Percentiles rank a stretch among this genome's conserved stretches.
These are phyloP conservation scores for Umbellularia californica DNA, from an alignment of 164 flowering plant species.

Conservation along the genomic window DNA sequence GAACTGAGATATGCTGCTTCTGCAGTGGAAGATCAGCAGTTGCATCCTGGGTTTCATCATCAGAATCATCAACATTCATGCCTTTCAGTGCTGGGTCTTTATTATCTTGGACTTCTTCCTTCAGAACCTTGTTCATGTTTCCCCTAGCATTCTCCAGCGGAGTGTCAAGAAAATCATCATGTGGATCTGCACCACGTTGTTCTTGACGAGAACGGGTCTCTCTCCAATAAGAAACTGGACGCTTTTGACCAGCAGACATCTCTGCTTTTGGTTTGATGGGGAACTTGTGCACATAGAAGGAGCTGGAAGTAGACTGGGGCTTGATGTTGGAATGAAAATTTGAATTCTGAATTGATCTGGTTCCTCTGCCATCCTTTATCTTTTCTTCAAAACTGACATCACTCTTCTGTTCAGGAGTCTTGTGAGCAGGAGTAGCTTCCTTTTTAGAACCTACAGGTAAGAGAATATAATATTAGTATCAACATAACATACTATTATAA, in stretches of 20 bases:
- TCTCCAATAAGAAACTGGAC: slow-evolving; percentile 66
- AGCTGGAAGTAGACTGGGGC: slow-evolving; percentile 21
- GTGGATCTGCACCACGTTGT: slow-evolving; percentile 67
- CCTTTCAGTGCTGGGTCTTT: slow-evolving; percentile 28
- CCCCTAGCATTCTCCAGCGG: slow-evolving; percentile 65
- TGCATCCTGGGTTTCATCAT: slow-evolving; percentile 76
- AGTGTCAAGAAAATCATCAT: slow-evolving; percentile 92
- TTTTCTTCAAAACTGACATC: slow-evolving; percentile 17
- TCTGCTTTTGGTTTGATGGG: slow-evolving; percentile 24
- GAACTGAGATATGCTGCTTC: slow-evolving; percentile 28
- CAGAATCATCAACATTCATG: slow-evolving; percentile 38
- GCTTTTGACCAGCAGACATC: slow-evolving; percentile 43
- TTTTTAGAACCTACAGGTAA: slow-evolving; percentile 22
- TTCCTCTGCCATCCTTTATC: slow-evolving; percentile 26
- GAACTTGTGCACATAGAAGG: slow-evolving; percentile 24
- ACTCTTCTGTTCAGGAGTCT: slow-evolving; percentile 19
- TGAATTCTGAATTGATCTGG: slow-evolving; percentile 18
- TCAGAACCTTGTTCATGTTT: slow-evolving; percentile 40
- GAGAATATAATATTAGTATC: neutral
- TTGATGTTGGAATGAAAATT: slow-evolving; percentile 18
- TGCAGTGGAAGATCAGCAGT: slow-evolving; percentile 26
- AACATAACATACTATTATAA: neutral
- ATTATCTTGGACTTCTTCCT: slow-evolving; percentile 30
- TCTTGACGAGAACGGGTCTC: slow-evolving; percentile 61
- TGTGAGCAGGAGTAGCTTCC: slow-evolving; percentile 17